Percentiles rank a stretch among this genome's conserved stretches.
Evolutionary conservation across 371 early-diverging fungal genomes (phyloP).

Genomic region (Zancudomyces culisetae): DNA sequence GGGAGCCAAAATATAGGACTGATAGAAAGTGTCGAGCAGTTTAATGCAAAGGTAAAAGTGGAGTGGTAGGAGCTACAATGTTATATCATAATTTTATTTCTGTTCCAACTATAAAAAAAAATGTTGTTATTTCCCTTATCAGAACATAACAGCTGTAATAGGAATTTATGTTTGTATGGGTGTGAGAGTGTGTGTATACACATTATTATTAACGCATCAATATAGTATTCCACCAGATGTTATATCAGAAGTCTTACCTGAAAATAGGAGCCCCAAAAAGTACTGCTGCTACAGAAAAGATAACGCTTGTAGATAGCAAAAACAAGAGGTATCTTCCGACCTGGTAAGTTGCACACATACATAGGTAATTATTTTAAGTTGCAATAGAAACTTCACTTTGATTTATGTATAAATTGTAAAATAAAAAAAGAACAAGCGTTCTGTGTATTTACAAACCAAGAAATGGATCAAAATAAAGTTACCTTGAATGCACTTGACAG

Average conservation of each 20-base stretch:
- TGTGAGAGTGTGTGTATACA: neutral
- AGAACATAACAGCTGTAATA: no score
- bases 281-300: neutral
- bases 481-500: no score
- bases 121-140: neutral
- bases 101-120: neutral
- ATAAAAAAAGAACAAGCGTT: neutral
- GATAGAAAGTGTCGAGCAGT: neutral
- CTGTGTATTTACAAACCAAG: neutral
- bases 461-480: neutral
- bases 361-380: neutral
- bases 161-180: no score
- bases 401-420: neutral
- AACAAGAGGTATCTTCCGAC: neutral
- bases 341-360: neutral
- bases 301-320: neutral
- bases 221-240: neutral
- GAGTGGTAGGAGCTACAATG: neutral
- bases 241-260: neutral
- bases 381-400: neutral
- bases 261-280: neutral
- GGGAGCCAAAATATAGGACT: neutral
- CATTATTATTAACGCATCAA: neutral
- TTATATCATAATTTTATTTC: neutral
- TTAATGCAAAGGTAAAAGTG: neutral